These are phyloP conservation scores for Gautieria morchelliformis DNA, from an alignment of 768 basidiomycete genomes.

Conservation along the genomic window DNA sequence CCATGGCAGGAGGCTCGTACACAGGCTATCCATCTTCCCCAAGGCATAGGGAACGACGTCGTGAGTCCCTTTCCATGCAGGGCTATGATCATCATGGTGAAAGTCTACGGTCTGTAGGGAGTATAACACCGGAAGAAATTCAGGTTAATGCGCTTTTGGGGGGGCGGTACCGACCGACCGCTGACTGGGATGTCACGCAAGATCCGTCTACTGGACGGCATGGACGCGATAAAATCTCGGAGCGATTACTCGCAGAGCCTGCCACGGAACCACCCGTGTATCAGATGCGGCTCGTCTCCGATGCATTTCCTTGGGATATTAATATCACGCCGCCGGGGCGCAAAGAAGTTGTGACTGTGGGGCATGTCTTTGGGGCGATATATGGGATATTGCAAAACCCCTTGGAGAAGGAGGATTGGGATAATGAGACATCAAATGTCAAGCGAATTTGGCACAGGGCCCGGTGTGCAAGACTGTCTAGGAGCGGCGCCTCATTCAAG, in stretches of 20 bases:
- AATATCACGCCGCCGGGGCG: background rate
- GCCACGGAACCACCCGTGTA: background rate
- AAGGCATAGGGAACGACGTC: background rate
- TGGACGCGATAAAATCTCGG: background rate
- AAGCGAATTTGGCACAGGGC: background rate
- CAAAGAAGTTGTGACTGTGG: background rate
- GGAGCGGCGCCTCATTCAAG: background rate
- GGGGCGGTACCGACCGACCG: background rate
- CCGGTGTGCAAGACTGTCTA: slow-evolving; percentile 3
- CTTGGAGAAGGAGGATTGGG: slow-evolving; percentile 1
- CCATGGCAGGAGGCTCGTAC: background rate
- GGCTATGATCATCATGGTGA: background rate
- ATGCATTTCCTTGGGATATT: background rate
- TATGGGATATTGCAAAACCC: slow-evolving; percentile 1
- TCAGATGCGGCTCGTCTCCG: background rate
- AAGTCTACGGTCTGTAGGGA: background rate
- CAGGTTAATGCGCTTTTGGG: background rate
- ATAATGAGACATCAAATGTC: background rate
- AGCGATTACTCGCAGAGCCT: background rate
- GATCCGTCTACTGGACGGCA: background rate
- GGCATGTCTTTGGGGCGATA: background rate
- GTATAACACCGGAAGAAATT: background rate
- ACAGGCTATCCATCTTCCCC: background rate
- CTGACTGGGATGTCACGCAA: background rate
- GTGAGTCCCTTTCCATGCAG: background rate